phyloP scores from a whole-genome alignment of 495 filamentous ascomycete species.

The Daldinia caldariorum region DNA sequence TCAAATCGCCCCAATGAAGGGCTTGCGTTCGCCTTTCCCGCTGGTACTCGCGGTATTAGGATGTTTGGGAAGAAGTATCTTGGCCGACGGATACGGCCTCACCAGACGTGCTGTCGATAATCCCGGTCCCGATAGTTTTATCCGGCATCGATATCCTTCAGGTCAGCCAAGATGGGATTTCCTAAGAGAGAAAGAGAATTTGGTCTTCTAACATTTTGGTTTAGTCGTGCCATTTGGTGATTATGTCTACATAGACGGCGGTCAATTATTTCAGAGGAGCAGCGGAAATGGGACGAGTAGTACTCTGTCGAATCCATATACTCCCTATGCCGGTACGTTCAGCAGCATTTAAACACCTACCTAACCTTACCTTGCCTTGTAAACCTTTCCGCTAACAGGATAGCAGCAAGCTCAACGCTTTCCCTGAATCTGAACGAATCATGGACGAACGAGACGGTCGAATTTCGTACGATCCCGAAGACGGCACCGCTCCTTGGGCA shows the following conservation, averaged over 20 bases:
- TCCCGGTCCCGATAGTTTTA: constrained; percentile 39
- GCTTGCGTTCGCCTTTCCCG: constrained; percentile 41
- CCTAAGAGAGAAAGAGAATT: neutral
- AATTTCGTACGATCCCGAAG: constrained; percentile 45
- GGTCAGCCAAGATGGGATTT: constrained; percentile 25
- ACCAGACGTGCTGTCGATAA: constrained; percentile 34
- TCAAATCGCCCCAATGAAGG: constrained; percentile 48
- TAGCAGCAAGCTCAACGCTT: constrained; percentile 48
- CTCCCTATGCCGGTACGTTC: constrained; percentile 35
- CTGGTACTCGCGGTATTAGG: constrained; percentile 47
- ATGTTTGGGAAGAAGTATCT: constrained; percentile 29
- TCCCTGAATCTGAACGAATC: constrained; percentile 52
- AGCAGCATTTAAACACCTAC: neutral
- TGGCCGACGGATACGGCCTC: constrained; percentile 33
- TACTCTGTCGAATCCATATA: constrained; percentile 25
- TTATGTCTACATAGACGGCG: constrained; percentile 49
- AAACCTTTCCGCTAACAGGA: constrained; percentile 17
- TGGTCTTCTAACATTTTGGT: constrained; percentile 30
- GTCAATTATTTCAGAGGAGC: constrained; percentile 40
- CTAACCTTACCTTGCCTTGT: too few relatives aligned
- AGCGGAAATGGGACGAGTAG: constrained; percentile 34
- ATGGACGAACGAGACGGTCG: constrained; percentile 48
- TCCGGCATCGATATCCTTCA: constrained; percentile 43
- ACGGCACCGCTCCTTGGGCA: constrained; percentile 33
- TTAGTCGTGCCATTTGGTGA: constrained; percentile 41